Base-by-base conservation (phyloP, 768 basidiomycete genomes). In the Russula sp. region DNA sequence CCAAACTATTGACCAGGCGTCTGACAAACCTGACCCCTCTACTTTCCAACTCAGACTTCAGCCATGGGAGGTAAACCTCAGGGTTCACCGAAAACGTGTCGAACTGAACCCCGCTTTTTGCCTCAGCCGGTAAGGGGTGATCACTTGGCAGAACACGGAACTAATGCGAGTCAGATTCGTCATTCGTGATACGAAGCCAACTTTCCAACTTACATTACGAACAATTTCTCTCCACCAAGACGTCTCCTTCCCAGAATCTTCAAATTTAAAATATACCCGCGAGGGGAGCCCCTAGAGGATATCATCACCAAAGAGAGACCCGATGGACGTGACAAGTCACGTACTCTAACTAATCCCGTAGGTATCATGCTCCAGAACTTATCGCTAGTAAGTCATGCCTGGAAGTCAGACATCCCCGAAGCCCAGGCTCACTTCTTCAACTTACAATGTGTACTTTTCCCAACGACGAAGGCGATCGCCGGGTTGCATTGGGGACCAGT, bases 61-160 rank as follows among this genome's bases (percentile, higher is more conserved):
- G 72, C 77, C 81, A 79, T 2, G 73, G 75, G 34, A 81, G 73
- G 70, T 85, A 86, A 35, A 70, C 65, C 16, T 77, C 75, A 0
- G 83, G 82, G 64, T 83, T 77, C 43, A 82, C 70, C 39, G 79
- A 78, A 65, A 79, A 73, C 0, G 82, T 80, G 51, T 73, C 71
- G 67, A 76, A 85, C 14, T 68, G 71, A 41, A 79, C 71, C 20
- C 81, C 83, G 39, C 68, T 64, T 47, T 67, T 65, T 42, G 69
- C 69, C 35, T 71, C 68, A 11, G 71, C 61, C 5, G 77, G 78
- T 25, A 81, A 47, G 22, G 54, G 59, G 22, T 77, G 74, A 5
- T 70, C 70, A 25, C 36, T 67, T 25, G 69, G 63, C 41, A 78
- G 70, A 5, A 70, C 56, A 29, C 68, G 43, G 57, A 59, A 53